Base-by-base conservation (phyloP, 106 monocot species). In the Cymbidium sinense region DNA sequence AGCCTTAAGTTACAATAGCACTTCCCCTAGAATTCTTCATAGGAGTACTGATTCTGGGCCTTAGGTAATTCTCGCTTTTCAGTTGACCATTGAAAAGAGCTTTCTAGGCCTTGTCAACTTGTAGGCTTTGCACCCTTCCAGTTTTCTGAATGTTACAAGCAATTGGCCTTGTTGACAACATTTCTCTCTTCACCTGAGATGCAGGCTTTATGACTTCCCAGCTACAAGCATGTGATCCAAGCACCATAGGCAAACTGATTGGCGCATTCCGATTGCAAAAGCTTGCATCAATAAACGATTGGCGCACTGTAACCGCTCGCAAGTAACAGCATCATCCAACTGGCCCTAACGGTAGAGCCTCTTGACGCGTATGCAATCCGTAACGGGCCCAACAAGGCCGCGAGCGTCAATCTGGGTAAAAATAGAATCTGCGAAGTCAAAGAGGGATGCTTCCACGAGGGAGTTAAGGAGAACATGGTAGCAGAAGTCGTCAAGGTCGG, bases 391-490 rank as follows among this genome's bases (percentile, higher is more conserved):
- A 11, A 44, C 33, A 17, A 78, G 81, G 4, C 89, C 87, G 5
- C 83, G 81, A 43, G 75, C 71, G 1, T 70, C 34, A 23, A 93
- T 84, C 34, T 88, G 88, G 29, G 41, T 20, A 34, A 67, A 50
- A 52, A 93, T 11, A 34, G 82, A 80, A 11, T 91, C 91, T 2
- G 87, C 91, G 25, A 83, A 81, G 33, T 93, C 93, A 41, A 88
- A 91, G 43, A 64, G 77, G 54, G 85, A 80, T 12, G 85, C 84
- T 39, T 96, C 94, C 11, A 94, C 86, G 21, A 96, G 88, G n/a
- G 94, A 86, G 70, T 94, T 91, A 28, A 94, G 39, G 39, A 96
- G 85, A 23, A 94, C 85, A 41, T 91, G 86, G 72, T 88, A 94
- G 43, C 89, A 80, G 81, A 94, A 88, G 29, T 80, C 25, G 62